Conservation (phyloP, 2,329 filamentous ascomycete species). For the Aureobasidium sp. region DNA sequence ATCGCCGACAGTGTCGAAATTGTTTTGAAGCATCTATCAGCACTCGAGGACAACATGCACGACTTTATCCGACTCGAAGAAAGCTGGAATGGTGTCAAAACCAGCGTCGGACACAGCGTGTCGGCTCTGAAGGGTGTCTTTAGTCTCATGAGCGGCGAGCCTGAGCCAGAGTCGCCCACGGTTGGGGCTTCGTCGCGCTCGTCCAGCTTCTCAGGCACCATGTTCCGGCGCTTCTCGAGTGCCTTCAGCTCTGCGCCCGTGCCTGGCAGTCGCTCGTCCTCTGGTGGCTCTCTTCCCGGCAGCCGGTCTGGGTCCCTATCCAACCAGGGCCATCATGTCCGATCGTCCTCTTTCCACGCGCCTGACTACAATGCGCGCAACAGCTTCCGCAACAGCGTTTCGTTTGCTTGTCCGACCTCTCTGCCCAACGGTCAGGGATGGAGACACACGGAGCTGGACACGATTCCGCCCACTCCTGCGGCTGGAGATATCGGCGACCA, state of each 20-base stretch:
- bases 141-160: constrained; percentile 33
- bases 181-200: constrained; percentile 21
- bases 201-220: constrained; percentile 24
- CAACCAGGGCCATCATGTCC: not conserved
- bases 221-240: constrained; percentile 30
- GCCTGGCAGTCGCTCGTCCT: constrained; percentile 19
- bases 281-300: constrained; percentile 16
- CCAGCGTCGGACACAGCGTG: constrained; percentile 34
- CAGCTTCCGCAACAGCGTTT: constrained; percentile 31
- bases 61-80: constrained; percentile 43
- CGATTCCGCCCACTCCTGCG: constrained; percentile 37
- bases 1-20: constrained; percentile 40
- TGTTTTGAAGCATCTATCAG: constrained; percentile 34
- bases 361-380: constrained; percentile 28
- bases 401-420: constrained; percentile 33
- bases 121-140: constrained; percentile 40
- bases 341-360: not conserved
- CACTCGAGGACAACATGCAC: constrained; percentile 34
- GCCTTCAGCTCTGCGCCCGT: constrained; percentile 22
- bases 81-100: constrained; percentile 37
- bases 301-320: not conserved
- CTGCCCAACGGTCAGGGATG: constrained; percentile 25
- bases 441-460: constrained; percentile 27
- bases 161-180: constrained; percentile 11
- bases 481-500: constrained; percentile 22